Base-by-base conservation (phyloP, 2,329 filamentous ascomycete genomes). In the Knufia fluminis region DNA sequence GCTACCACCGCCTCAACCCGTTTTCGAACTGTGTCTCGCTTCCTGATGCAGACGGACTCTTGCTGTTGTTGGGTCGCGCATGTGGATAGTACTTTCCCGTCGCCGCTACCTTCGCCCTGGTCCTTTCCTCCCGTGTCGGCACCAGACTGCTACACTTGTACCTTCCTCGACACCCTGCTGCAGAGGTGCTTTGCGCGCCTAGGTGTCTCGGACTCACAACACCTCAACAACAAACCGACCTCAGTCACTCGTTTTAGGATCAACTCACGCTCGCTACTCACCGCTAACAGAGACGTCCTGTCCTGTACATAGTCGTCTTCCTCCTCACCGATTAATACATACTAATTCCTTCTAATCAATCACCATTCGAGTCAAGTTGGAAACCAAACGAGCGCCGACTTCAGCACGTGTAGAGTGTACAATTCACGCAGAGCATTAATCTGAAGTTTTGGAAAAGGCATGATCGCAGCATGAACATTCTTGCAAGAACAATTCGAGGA, bases 211-310 rank as follows among this genome's bases (percentile, higher is more conserved):
- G 17, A 32, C n/a, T 26, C 24, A 17, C 33, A 8, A 20, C 23
- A 28, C 23, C 35, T 14, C 23, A 16, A 48, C 33, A 32, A 23
- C 35, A 40, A 26, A 39, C 45, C 35, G 22, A 48, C 45, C 33
- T 20, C 45, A 39, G 17, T 48, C 45, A 31, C 45, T 48, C 45
- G 45, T 48, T 48, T 36, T 16, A 39, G 16, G 36, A 22, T n/a
- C 22, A 8, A 17, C n/a, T 31, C 22, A 48, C 45, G 20, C 23
- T 48, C 45, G 22, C 33, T 40, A 16, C 40, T 19, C 12, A 35
- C 28, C 20, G 23, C 24, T 23, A 17, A 19, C 10, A 31, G 10
- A 12, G 19, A 24, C 14, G n/a, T 40, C 23, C 28, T 26, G n/a
- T 14, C n/a, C 33, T 31, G 33, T 24, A 47, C 20, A 38, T 38